Evolutionary conservation across 352 stramenopile genomes (phyloP).

Genomic region (Globisporangium apiculatum): DNA sequence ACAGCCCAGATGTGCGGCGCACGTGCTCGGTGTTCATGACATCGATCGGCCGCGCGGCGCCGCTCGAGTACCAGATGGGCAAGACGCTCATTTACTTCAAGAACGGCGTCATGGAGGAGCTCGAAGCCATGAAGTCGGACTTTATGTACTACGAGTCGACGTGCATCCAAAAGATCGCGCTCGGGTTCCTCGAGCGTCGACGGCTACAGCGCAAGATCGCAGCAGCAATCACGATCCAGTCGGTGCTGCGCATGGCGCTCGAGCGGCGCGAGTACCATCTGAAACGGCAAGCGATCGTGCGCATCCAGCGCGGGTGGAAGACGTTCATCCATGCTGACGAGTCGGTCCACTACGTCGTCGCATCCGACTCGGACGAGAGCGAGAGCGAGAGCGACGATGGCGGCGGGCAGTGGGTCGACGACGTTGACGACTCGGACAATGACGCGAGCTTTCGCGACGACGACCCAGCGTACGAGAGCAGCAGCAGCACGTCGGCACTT

Average conservation of each 20-base stretch:
- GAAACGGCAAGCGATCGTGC: constrained; percentile 56
- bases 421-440: constrained; percentile 33
- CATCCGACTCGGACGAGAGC: constrained; percentile 17
- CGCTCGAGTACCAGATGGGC: constrained; percentile 86
- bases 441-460: constrained; percentile 51
- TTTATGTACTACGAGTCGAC: constrained; percentile 88
- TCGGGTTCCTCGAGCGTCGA: constrained; percentile 78
- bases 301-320: constrained; percentile 65
- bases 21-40: constrained; percentile 80
- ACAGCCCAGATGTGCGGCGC: constrained; percentile 64
- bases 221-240: constrained; percentile 74
- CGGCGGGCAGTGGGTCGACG: constrained; percentile 38
- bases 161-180: constrained; percentile 74
- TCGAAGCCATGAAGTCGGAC: constrained; percentile 91
- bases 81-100: constrained; percentile 97
- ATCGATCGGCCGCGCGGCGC: constrained; percentile 74
- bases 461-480: constrained; percentile 10
- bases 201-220: constrained; percentile 54
- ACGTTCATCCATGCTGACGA: constrained; percentile 36
- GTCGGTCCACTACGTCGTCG: constrained; percentile 18
- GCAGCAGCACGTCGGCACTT: constrained; percentile 38
- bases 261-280: constrained; percentile 68
- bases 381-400: constrained; percentile 36
- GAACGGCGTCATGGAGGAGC: constrained; percentile 91
- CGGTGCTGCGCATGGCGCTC: constrained; percentile 70